A percentile compares a stretch with the other conserved stretches of the same genome.
Evolutionary conservation across 306 rosid species (phyloP).

Genomic region (Neltuma alba): DNA sequence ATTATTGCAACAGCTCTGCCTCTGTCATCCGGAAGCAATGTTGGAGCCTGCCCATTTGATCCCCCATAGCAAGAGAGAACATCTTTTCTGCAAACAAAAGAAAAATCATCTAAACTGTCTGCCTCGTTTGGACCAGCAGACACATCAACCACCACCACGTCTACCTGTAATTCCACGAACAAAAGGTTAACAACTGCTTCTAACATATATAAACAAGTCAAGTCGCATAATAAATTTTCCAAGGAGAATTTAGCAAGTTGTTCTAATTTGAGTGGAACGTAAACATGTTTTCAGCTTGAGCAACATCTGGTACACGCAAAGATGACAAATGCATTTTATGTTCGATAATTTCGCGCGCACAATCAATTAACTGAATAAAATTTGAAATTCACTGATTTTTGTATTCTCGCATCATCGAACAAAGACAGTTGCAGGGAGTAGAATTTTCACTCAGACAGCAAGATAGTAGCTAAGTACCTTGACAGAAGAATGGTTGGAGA

Average conservation of each 20-base stretch:
- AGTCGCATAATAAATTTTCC: not conserved
- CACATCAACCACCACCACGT: constrained; percentile 71
- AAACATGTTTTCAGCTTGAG: not conserved
- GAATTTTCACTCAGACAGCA: not conserved
- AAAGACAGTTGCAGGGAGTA: not conserved
- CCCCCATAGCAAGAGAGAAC: constrained; percentile 50
- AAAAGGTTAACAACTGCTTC: constrained; percentile 10
- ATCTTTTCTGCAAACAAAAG: constrained; percentile 65
- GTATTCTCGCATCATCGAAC: not conserved
- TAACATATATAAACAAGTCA: not conserved
- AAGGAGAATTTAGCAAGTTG: not conserved
- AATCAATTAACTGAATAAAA: not conserved
- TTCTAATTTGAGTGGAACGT: not conserved
- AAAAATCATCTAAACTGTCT: constrained; percentile 45
- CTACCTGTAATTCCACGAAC: constrained; percentile 47
- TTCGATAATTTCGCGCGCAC: not conserved
- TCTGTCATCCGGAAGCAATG: constrained; percentile 61
- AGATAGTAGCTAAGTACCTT: constrained; percentile 39
- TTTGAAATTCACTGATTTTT: not conserved
- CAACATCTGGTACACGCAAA: not conserved
- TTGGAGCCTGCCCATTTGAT: constrained; percentile 34
- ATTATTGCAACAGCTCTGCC: constrained; percentile 71
- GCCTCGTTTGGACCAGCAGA: constrained; percentile 53
- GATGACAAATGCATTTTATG: not conserved
- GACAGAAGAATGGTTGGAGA: constrained; percentile 50